Percentiles rank a stretch among this genome's conserved stretches.
Evolutionary conservation across 306 rosid genomes (phyloP).

Genomic region (Cercis canadensis): DNA sequence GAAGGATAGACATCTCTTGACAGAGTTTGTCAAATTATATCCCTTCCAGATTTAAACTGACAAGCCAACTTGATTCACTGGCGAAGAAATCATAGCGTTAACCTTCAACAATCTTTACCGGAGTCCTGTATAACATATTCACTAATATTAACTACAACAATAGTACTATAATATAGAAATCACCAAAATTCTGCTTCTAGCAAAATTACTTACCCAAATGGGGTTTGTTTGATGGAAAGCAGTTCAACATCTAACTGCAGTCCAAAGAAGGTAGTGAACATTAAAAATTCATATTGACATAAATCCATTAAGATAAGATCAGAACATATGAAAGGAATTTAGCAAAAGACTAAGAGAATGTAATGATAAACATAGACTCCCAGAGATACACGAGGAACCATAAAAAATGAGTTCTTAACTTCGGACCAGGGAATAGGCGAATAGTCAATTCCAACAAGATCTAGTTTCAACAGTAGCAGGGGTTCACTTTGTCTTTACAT

Average conservation of each 20-base stretch:
- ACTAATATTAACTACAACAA: conserved; percentile 29
- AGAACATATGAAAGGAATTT: conserved; percentile 14
- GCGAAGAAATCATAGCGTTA: conserved; percentile 39
- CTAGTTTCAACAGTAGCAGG: conserved; percentile 4
- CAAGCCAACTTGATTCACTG: conserved; percentile 12
- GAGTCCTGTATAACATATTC: conserved; percentile 61
- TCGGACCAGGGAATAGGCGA: conserved; percentile 11
- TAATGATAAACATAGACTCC: background rate
- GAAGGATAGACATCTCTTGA: conserved; percentile 16
- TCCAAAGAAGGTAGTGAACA: conserved; percentile 32
- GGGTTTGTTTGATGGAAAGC: conserved; percentile 88
- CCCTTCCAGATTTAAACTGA: background rate
- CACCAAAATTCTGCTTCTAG: background rate
- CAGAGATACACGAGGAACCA: no score
- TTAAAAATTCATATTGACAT: conserved; percentile 33
- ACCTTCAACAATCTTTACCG: conserved; percentile 88
- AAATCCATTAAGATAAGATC: conserved; percentile 21
- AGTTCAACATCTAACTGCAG: conserved; percentile 86
- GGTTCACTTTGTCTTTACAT: background rate
- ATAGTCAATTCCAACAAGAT: background rate
- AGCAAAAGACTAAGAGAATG: background rate
- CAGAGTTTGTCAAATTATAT: background rate
- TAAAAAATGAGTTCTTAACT: no score
- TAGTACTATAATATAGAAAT: background rate
- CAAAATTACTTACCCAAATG: conserved; percentile 79